Base-by-base conservation (phyloP, 495 filamentous ascomycete genomes). In the Peziza echinospora region DNA sequence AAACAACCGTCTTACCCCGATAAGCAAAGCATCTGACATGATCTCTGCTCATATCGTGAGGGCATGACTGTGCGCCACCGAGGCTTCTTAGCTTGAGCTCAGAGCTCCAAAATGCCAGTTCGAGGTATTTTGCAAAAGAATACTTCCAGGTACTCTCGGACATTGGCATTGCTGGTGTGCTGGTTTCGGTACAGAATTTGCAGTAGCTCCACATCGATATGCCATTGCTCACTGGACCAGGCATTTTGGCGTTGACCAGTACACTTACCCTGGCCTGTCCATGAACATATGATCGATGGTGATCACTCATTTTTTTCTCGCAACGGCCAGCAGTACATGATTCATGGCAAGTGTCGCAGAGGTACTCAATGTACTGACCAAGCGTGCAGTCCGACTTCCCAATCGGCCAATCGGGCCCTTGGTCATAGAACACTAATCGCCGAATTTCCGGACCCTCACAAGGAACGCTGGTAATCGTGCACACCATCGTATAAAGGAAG, bases 141-240 rank as follows among this genome's bases (percentile, higher is more conserved):
- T 99, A 99, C 61, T 91, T 96, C 85, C 87, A 99, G 2, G 84
- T 93, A 57, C 71, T 85, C 44, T 83, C 78, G 0, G 87, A 93
- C 89, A 99, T 99, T 13, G 82, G 81, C 50, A 82, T 78, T 30
- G 86, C 75, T 34, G 82, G 80, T 1, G 86, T 93, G 59, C 94
- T 85, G 47, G 81, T 80, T 24, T 78, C 76, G 56, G 46, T 42
- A 52, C 91, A 96, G 16, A 82, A 68, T 52, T 89, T 89, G 65
- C 91, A 99, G 48, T 76, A 80, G 51, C 84, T 93, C 91, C 91
- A 99, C 89, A 99, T 96, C 54, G 85, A 68, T 43, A 99, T 87
- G 7, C 75, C 80, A 45, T 86, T 75, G 51, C 82, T 67, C 52
- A 83, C 62, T 47, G 78, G 80, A 22, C 74, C 73, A 17, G 77